These are phyloP conservation scores for Mycena albidolilacea DNA, from an alignment of 768 basidiomycete species.

Conservation along the genomic window DNA sequence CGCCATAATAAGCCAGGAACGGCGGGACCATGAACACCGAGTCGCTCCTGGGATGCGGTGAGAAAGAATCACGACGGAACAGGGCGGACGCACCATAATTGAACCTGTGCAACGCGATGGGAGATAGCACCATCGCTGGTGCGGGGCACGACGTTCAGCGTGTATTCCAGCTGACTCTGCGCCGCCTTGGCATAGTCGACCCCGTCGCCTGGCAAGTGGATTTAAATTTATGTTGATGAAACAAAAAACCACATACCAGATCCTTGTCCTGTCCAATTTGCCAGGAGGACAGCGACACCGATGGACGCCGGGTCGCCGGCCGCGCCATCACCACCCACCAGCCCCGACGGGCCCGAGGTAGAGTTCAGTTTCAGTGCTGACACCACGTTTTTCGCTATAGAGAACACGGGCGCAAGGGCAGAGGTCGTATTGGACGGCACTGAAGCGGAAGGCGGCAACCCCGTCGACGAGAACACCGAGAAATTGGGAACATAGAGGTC, in stretches of 20 bases:
- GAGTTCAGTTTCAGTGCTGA: constrained; percentile 53
- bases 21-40: constrained; percentile 91
- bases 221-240: neutral
- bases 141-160: constrained; percentile 70
- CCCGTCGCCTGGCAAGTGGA: constrained; percentile 47
- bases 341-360: constrained; percentile 67
- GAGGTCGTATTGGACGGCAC: constrained; percentile 50
- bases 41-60: constrained; percentile 69
- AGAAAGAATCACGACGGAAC: neutral
- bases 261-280: constrained; percentile 59
- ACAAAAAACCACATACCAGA: constrained; percentile 18
- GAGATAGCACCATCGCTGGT: constrained; percentile 87
- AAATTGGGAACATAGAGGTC: constrained; percentile 61
- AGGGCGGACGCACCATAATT: constrained; percentile 70
- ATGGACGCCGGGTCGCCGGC: constrained; percentile 86
- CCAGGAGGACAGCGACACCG: constrained; percentile 77
- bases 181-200: constrained; percentile 77
- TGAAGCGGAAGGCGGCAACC: constrained; percentile 55
- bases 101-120: constrained; percentile 77
- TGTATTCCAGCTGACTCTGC: constrained; percentile 73
- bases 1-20: constrained; percentile 89
- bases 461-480: constrained; percentile 58
- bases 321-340: constrained; percentile 70
- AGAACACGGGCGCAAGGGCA: constrained; percentile 67
- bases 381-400: constrained; percentile 68